Conservation (phyloP, 2,329 filamentous ascomycete species). For the Aspergillus pseudoterreus region DNA sequence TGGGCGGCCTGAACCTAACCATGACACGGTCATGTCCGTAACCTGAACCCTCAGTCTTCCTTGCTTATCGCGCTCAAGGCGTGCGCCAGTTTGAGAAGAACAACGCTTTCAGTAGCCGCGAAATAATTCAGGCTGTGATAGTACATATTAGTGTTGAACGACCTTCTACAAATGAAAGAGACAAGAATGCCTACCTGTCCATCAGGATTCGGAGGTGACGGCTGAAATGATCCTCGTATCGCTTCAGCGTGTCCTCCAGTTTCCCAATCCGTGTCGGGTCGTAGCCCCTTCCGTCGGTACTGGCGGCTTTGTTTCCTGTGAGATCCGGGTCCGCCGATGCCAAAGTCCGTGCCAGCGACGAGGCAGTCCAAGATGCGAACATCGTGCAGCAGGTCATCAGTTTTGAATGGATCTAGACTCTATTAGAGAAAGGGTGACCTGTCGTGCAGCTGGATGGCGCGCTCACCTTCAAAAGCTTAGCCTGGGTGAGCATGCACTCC, state of each 20-base stretch:
- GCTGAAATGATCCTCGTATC: slow-evolving; percentile 92
- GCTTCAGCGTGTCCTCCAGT: slow-evolving; percentile 79
- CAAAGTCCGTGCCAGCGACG: slow-evolving; percentile 79
- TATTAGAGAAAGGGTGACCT: not conserved
- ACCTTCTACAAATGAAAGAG: not conserved
- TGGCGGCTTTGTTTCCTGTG: slow-evolving; percentile 26
- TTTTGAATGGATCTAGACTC: slow-evolving; percentile 83
- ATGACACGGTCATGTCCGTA: not conserved
- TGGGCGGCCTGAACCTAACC: too few relatives aligned
- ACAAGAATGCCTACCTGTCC: slow-evolving; percentile 57
- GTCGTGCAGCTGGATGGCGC: not conserved
- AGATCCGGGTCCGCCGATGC: slow-evolving; percentile 80
- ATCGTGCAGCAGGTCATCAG: slow-evolving; percentile 93
- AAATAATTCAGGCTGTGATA: slow-evolving; percentile 72
- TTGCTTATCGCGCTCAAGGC: slow-evolving; percentile 40
- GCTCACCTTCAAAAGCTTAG: slow-evolving; percentile 79
- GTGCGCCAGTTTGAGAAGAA: slow-evolving; percentile 70
- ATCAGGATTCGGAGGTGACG: slow-evolving; percentile 89
- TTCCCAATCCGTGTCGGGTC: slow-evolving; percentile 65
- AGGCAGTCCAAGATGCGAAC: slow-evolving; percentile 80
- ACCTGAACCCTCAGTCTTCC: slow-evolving; percentile 31
- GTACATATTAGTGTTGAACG: not conserved
- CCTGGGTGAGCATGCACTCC: slow-evolving; percentile 98
- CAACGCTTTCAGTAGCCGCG: slow-evolving; percentile 93
- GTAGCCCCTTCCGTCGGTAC: slow-evolving; percentile 43